phyloP scores from a whole-genome alignment of 1,284 basidiomycete species.

The Cutaneotrichosporon spelunceum region DNA sequence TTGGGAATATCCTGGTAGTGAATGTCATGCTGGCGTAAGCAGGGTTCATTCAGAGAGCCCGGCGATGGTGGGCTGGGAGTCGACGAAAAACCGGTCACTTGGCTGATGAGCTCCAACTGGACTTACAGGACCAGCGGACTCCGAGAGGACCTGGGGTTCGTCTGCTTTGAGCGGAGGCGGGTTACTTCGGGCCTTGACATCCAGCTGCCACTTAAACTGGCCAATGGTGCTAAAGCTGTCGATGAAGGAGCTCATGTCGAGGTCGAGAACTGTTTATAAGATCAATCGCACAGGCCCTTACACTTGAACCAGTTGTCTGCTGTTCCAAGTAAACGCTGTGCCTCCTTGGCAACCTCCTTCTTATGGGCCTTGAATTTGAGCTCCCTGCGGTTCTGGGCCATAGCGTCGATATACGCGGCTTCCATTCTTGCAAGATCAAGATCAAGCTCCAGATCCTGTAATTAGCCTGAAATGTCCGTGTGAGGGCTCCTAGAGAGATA shows the following conservation, averaged over 20 bases:
- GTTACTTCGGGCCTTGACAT: slow-evolving; percentile 12
- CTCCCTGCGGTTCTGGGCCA: slow-evolving; percentile 21
- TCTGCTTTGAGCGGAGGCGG: neutral
- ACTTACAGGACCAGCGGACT: neutral
- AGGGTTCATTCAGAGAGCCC: neutral
- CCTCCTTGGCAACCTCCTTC: slow-evolving; percentile 13
- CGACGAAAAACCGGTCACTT: neutral
- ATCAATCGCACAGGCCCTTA: neutral
- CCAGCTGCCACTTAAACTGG: slow-evolving; percentile 38
- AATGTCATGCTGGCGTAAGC: neutral
- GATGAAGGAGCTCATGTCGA: slow-evolving; percentile 32
- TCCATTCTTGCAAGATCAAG: slow-evolving; percentile 16
- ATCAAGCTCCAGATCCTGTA: slow-evolving; percentile 10
- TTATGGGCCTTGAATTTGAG: slow-evolving; percentile 16
- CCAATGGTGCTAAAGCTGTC: slow-evolving; percentile 17
- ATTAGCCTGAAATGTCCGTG: neutral
- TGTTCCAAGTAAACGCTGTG: slow-evolving; percentile 28
- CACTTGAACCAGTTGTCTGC: slow-evolving; percentile 14
- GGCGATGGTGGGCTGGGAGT: neutral
- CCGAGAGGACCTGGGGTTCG: neutral
- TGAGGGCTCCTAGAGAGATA: too few relatives aligned
- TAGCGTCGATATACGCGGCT: slow-evolving; percentile 21
- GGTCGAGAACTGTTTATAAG: slow-evolving; percentile 30
- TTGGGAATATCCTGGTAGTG: neutral
- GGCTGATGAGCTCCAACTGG: neutral